phyloP scores from a whole-genome alignment of 495 filamentous ascomycete species.

The Penicillium chermesinum region DNA sequence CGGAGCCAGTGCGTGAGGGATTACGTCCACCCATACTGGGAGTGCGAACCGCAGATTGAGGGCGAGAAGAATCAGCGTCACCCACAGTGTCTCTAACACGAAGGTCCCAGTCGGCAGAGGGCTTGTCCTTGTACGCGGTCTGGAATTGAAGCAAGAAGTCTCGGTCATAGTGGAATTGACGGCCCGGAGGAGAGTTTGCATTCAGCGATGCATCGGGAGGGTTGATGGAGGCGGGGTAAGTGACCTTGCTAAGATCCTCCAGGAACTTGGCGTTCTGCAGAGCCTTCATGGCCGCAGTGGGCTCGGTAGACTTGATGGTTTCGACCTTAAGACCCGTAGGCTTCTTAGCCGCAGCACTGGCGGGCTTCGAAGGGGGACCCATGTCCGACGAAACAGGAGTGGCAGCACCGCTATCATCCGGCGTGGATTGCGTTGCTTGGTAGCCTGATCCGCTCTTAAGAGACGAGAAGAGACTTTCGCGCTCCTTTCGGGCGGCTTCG shows the following conservation, averaged over 20 bases:
- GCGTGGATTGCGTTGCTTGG: conserved; percentile 44
- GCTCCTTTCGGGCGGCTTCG: conserved; percentile 35
- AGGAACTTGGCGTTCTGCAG: conserved; percentile 84
- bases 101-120: conserved; percentile 80
- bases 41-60: conserved; percentile 68
- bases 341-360: conserved; percentile 58
- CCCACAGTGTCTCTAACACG: conserved; percentile 83
- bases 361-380: conserved; percentile 50
- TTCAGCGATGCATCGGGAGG: conserved; percentile 93
- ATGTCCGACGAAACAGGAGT: conserved; percentile 54
- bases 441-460: conserved; percentile 49
- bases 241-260: conserved; percentile 57
- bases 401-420: conserved; percentile 51
- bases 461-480: conserved; percentile 47
- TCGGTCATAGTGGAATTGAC: conserved; percentile 91
- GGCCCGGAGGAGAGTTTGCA: conserved; percentile 60
- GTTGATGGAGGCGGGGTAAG: conserved; percentile 72
- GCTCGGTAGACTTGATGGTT: conserved; percentile 75
- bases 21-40: conserved; percentile 46
- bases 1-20: conserved; percentile 40
- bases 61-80: conserved; percentile 64
- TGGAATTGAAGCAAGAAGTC: conserved; percentile 98
- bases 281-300: conserved; percentile 82
- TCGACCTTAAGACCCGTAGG: conserved; percentile 79
- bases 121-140: conserved; percentile 88